Base-by-base conservation (phyloP, 768 basidiomycete genomes). In the Auriculariales sp. region DNA sequence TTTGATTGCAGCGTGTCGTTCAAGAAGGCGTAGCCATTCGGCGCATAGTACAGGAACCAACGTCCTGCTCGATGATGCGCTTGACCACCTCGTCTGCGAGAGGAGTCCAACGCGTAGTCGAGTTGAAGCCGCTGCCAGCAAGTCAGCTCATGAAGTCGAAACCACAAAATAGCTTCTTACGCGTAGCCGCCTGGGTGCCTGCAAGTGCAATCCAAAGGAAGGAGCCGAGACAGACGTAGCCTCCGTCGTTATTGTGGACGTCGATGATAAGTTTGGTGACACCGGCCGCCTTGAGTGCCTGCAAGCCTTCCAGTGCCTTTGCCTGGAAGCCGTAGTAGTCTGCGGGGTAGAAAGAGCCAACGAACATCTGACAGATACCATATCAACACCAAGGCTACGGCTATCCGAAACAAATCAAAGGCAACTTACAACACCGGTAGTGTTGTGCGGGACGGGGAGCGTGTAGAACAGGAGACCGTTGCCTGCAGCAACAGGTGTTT, bases 211-310 rank as follows among this genome's bases (percentile, higher is more conserved):
- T 69, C 54, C 77, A 75, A 35, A 83, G 62, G 66, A 78, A 80
- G 32, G 73, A 68, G 3, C 77, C 78, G 7, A 81, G 67, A 57
- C 79, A 81, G 7, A 81, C 68, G 49, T 71, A 77, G 22, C 79
- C 79, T 50, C 79, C 79, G 49, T 73, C 74, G 54, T 83, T 83
- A 58, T 79, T 75, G 11, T 74, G 73, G 28, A 79, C 57, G 58
- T 81, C 79, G 33, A 82, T 68, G 22, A 81, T 54, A 10, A 81
- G 60, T 28, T 67, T 70, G 0, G 66, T 71, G 10, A 78, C 73
- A 3, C 73, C 74, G 1, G 69, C 66, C 0, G 59, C 53, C 53
- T 76, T 60, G 64, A 81, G 75, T 3, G 67, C 56, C 1, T 55
- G 55, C 51, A 79, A 59, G 1, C 73, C 69, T 5, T 70, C 62